Base-by-base conservation (phyloP, 352 stramenopile genomes). In the Globisporangium abappressorium region DNA sequence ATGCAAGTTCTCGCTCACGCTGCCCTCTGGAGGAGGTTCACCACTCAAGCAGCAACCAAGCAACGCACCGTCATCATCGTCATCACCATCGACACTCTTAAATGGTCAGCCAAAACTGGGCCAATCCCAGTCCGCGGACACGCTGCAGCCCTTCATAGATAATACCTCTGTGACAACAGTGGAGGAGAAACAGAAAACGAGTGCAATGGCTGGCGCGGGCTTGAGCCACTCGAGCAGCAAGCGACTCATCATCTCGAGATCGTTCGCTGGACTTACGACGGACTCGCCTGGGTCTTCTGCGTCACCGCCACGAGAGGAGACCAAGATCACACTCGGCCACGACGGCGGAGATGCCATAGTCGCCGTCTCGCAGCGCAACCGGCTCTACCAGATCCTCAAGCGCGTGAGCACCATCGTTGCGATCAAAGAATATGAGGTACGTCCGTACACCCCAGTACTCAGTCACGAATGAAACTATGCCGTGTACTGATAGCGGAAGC, bases 331-430 rank as follows among this genome's bases (percentile, higher is more conserved):
- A 15, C 74, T 91, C 12, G 71, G 72, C 0, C 68, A 75, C 2
- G 74, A 81, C 41, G 79, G 79, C 9, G 70, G 66, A 12, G 69
- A 64, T 1, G 65, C 72, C 2, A 74, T 66, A 18, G 71, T 93
- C 20, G 75, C 77, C 0, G 62, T 85, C 53, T 93, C 85, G 0
- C 76, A 90, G 34, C 74, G 80, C 30, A 77, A 80, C 53, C 78
- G 76, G 14, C 61, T 93, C 43, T 93, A 93, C 68, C 76, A 87
- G 57, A 82, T 86, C 53, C 73, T 93, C 36, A 86, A 90, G 54
- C 79, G 75, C 4, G 64, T 93, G 57, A 86, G 73, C 51, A 66
- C 73, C 0, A 57, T 87, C n/a, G 64, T 85, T 11, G 34, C 65
- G 0, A 69, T 93, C 43, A 68, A 70, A 54, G 85, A 93, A 68